Evolutionary conservation across 2,329 filamentous ascomycete species (phyloP), one percentile per base, ranked within the genome.

Genomic region (Aspergillus aculeatus): DNA sequence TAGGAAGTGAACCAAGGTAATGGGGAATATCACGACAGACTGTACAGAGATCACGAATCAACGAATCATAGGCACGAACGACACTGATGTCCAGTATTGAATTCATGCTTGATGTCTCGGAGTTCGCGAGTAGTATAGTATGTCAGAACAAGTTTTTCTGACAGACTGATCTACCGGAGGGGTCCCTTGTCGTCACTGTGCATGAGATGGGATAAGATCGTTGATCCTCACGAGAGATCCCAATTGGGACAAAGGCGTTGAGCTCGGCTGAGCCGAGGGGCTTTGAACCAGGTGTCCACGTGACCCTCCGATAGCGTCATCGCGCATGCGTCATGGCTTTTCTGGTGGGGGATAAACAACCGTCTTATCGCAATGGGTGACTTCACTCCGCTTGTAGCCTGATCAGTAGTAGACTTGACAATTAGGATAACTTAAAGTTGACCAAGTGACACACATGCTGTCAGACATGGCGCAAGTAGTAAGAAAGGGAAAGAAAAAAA

Each of bases 231-330:
- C 32, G 5, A 35, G 5, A 12, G 32, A 35, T 12, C 32, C 32
- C 32, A 5, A 35, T 35, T 16, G 32, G 32, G 32, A 35, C 12
- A 35, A 35, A 35, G 32, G 14, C 11, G 32, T 29, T 29, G 14
- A 35, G 32, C 21, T 21, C 21, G 21, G 21, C 11, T 12, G 32
- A 35, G 19, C 23, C 4, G 16, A 47, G 10, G n/a, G 14, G 23
- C 23, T 16, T 7, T 32, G 7, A 29, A 21, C 14, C 26, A 23
- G 23, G 23, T 16, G 5, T 0, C n/a, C 53, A 55, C 53, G 53
- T 55, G 53, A 55, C 53, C 26, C 32, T 47, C 26, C 26, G 41
- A 55, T 48, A 55, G 44, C 53, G 53, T 55, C 53, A 55, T 55
- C 53, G 29, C 26, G 23, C 48, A 47, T 48, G 38, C 41, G 41